A percentile compares a stretch with the other conserved stretches of the same genome.
phyloP scores from a whole-genome alignment of 176 grass and related monocot species.

The Oropetium thomaeum region DNA sequence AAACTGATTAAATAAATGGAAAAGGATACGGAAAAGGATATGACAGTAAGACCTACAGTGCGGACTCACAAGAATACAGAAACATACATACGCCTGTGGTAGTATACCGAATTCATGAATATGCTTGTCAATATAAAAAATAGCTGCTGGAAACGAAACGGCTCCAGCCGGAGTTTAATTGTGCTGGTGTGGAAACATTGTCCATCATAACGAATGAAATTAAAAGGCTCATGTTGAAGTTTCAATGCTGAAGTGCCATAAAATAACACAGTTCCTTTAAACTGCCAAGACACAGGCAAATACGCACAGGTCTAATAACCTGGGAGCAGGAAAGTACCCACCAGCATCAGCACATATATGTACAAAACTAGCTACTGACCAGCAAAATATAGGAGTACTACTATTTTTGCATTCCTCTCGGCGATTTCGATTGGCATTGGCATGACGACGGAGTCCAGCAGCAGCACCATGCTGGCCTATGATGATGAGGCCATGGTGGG shows the following conservation, averaged over 20 bases:
- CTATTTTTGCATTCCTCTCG: no score
- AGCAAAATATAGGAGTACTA: background rate
- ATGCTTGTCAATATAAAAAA: no score
- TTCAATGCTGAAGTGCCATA: background rate
- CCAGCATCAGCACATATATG: background rate
- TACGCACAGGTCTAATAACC: no score
- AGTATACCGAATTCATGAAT: no score
- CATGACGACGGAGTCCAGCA: slow-evolving; percentile 14
- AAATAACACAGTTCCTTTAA: background rate
- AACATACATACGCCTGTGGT: no score
- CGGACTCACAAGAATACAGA: background rate
- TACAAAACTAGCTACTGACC: background rate
- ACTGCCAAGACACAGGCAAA: no score
- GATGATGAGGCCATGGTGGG: background rate
- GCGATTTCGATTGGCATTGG: background rate
- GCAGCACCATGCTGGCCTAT: background rate
- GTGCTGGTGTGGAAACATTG: no score
- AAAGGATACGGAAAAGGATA: no score
- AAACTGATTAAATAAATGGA: background rate
- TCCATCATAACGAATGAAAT: no score
- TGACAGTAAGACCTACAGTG: background rate
- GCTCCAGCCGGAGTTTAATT: no score
- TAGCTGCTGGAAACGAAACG: no score
- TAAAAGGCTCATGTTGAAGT: no score
- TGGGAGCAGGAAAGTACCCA: background rate